These are phyloP conservation scores for Solanum ossicruentum DNA, from an alignment of 257 asterid species.

Conservation along the genomic window DNA sequence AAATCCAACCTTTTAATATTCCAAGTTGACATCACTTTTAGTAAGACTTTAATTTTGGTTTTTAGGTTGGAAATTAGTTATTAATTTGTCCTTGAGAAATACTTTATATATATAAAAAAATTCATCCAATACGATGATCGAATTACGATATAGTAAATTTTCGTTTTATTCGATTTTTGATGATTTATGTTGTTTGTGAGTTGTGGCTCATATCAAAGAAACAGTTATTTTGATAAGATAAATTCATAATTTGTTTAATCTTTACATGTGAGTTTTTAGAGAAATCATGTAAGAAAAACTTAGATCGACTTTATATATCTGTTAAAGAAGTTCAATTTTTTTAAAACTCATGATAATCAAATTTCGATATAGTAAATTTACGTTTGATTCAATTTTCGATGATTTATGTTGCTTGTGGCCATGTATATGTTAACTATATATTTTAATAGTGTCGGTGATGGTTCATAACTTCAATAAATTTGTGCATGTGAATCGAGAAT, in stretches of 20 bases:
- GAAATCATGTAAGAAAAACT: neutral
- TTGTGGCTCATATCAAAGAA: too few relatives aligned
- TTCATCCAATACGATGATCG: too few relatives aligned
- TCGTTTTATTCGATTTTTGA: too few relatives aligned
- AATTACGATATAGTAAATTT: too few relatives aligned
- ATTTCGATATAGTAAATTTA: neutral
- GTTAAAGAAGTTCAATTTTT: too few relatives aligned
- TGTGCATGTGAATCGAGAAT: neutral
- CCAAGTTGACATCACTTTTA: neutral
- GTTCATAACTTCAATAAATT: neutral
- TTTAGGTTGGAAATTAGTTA: neutral
- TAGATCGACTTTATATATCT: neutral
- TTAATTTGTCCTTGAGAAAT: neutral
- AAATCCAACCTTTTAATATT: neutral
- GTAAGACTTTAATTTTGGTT: neutral
- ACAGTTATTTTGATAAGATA: neutral
- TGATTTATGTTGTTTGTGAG: too few relatives aligned
- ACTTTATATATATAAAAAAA: too few relatives aligned
- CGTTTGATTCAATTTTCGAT: accelerated
- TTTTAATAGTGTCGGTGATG: neutral
- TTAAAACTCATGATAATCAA: neutral
- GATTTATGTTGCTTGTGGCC: neutral
- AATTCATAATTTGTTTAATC: neutral
- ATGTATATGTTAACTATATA: neutral
- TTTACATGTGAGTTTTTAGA: neutral